Evolutionary conservation across 2,329 filamentous ascomycete species (phyloP).

Genomic region (Colletotrichum incanum): DNA sequence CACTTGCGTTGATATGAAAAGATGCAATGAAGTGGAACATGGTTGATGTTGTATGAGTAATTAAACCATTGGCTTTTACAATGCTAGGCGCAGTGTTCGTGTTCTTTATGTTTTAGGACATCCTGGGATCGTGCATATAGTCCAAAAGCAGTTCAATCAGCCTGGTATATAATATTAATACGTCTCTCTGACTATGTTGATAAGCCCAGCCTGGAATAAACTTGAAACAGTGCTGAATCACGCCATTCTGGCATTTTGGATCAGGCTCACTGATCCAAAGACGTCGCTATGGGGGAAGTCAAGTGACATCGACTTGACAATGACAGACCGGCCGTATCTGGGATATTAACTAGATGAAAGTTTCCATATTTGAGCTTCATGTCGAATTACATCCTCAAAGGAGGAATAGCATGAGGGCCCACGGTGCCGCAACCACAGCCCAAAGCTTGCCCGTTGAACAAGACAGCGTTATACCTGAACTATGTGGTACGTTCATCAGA

Average conservation of each 20-base stretch:
- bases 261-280: no score
- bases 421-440: neutral
- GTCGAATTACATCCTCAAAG: neutral
- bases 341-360: neutral
- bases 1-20: slow-evolving; percentile 2
- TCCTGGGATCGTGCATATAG: slow-evolving; percentile 2
- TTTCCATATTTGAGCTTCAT: no score
- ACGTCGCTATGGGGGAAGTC: rapidly evolving
- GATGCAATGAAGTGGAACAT: slow-evolving; percentile 9
- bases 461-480: neutral
- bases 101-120: neutral
- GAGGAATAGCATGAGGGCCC: neutral
- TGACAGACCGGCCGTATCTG: neutral
- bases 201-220: neutral
- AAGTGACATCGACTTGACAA: neutral
- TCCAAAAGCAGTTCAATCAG: slow-evolving; percentile 16
- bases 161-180: slow-evolving; percentile 29
- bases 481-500: slow-evolving; percentile 24
- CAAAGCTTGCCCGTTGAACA: neutral
- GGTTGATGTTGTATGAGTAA: slow-evolving; percentile 22
- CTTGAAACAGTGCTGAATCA: neutral
- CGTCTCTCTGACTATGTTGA: neutral
- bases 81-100: no score
- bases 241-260: no score
- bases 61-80: neutral